Percentiles rank a stretch among this genome's conserved stretches.
Conservation (phyloP, 345 rosid genomes). For the Citrus maxima region DNA sequence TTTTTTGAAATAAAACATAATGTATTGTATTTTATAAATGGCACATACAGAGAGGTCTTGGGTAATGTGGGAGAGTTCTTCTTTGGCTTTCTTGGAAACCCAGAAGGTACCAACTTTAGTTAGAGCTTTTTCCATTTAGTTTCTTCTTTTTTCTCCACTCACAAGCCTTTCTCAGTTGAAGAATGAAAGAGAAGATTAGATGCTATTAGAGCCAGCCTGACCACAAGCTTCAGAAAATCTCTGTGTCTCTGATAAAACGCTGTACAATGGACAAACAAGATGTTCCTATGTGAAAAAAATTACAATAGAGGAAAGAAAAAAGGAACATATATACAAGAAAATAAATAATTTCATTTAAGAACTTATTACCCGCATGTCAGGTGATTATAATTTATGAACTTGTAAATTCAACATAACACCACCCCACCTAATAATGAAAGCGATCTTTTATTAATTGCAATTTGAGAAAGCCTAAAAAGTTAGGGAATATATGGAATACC, state of each 20-base stretch:
- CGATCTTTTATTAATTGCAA: too few relatives aligned
- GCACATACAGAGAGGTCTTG: slow-evolving; percentile 27
- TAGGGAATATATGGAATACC: too few relatives aligned
- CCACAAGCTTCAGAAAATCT: neutral
- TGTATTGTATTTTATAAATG: too few relatives aligned
- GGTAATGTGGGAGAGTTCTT: slow-evolving; percentile 29
- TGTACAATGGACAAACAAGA: too few relatives aligned
- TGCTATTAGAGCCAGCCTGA: neutral
- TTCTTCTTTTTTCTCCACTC: neutral
- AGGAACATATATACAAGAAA: neutral
- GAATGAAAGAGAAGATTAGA: neutral
- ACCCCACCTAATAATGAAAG: neutral
- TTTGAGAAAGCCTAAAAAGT: too few relatives aligned
- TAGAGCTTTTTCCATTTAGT: slow-evolving; percentile 35
- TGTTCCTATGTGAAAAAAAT: too few relatives aligned
- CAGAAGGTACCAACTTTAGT: slow-evolving; percentile 34
- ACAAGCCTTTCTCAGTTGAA: neutral
- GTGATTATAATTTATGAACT: too few relatives aligned
- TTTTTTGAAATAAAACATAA: too few relatives aligned
- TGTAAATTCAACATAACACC: neutral
- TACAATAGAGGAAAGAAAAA: too few relatives aligned
- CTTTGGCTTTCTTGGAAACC: slow-evolving; percentile 37
- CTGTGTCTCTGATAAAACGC: too few relatives aligned
- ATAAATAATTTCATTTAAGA: neutral
- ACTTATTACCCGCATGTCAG: neutral